These are phyloP conservation scores for Collybiopsis luxurians DNA, from an alignment of 768 basidiomycete species.

Conservation along the genomic window DNA sequence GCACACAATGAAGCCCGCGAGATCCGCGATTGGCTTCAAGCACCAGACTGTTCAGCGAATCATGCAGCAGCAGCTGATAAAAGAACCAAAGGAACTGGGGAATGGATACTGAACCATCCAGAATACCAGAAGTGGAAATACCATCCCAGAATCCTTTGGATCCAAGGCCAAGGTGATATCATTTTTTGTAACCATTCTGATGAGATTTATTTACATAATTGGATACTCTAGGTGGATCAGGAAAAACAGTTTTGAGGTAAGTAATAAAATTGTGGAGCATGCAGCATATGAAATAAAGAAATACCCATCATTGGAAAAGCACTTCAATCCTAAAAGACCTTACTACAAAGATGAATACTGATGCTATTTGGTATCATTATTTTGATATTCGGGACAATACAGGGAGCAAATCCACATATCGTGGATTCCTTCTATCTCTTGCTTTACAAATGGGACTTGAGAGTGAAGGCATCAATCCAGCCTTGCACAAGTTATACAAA, in stretches of 20 bases:
- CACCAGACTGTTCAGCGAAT: background rate
- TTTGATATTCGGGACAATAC: slow-evolving; percentile 4
- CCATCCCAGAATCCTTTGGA: background rate
- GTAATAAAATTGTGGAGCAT: no score
- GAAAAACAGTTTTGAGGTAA: no score
- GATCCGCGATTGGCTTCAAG: background rate
- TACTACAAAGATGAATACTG: background rate
- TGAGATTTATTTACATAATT: no score
- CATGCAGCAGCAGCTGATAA: background rate
- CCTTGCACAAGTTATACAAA: no score
- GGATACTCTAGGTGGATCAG: no score
- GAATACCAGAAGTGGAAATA: background rate
- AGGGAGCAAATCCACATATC: background rate
- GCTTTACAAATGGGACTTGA: no score
- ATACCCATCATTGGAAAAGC: no score
- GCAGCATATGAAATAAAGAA: no score
- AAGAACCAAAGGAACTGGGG: background rate
- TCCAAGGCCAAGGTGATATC: background rate
- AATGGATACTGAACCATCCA: background rate
- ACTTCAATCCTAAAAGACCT: background rate
- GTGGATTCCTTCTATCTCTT: background rate
- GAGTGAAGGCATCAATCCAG: no score
- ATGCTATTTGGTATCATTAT: background rate
- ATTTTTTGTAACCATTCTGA: no score
- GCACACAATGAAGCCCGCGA: background rate